Evolutionary conservation across 306 rosid species (phyloP), one percentile per base, ranked within the genome.

Genomic region (Trifolium subterraneum): DNA sequence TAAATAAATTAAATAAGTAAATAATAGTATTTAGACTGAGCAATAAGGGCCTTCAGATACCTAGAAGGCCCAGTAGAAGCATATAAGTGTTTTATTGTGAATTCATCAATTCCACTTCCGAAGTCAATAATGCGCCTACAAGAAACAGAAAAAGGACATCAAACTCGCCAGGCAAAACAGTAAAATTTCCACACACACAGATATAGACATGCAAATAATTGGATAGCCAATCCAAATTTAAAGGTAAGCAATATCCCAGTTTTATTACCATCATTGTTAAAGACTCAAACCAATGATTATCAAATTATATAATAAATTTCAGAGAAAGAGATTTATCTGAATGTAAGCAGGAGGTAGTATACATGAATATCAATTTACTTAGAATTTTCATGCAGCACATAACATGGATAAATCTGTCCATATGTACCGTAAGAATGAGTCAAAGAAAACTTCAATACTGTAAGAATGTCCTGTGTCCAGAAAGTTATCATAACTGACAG

Each of bases 21-120:
- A 38, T 36, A 58, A 71, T 68, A 35, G 45, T 52, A 66, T 35
- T 19, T n/a, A 54, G 67, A 55, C 48, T 67, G 51, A 64, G 55
- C 71, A 70, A 81, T 22, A 22, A 74, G 33, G 33, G 33, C 6
- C 33, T 29, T 29, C 33, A 29, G 70, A 78, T 84, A 94, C 98
- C 97, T 88, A 35, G 97, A 87, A 79, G 97, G 97, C 81, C 98
- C 97, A 35, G 72, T 61, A 29, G 97, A 86, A 54, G 91, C 97
- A 86, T 91, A 94, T 47, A 94, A 86, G 78, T 94, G 88, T 85
- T 89, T 91, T 79, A 91, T 33, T 64, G 97, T 89, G 82, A 88
- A 94, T 71, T 84, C 95, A 44, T 94, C 98, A 77, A 91, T 65
- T 73, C 93, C 94, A 86, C 98, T 91, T 81, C 98, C 98, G 23